Evolutionary conservation across 352 stramenopile genomes (phyloP).

Genomic region (Globisporangium spiculum): DNA sequence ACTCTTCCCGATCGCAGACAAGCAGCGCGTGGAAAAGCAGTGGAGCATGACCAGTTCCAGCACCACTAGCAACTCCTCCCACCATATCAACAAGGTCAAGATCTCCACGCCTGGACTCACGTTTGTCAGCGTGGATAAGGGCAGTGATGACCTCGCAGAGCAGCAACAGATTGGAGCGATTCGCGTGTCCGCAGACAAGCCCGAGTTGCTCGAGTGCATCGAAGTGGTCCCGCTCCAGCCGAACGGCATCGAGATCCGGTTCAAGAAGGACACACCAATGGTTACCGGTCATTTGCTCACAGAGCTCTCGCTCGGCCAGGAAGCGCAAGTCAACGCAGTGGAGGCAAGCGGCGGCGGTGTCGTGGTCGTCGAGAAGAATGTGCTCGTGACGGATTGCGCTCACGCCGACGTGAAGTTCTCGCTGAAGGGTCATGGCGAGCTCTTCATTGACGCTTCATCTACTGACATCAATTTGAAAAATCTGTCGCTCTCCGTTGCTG

Average conservation of each 20-base stretch:
- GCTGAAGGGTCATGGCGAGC: constrained; percentile 6
- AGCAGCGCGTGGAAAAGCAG: constrained; percentile 13
- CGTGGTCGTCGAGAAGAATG: constrained; percentile 12
- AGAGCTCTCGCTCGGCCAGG: constrained; percentile 4
- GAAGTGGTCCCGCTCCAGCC: constrained; percentile 13
- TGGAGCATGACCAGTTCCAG: constrained; percentile 2
- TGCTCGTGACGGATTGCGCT: constrained; percentile 9
- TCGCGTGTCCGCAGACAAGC: constrained; percentile 7
- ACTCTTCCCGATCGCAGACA: constrained; percentile 3
- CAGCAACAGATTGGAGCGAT: constrained; percentile 7
- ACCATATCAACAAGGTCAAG: constrained; percentile 5
- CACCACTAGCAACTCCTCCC: background rate
- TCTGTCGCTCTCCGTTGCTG: constrained; percentile 2
- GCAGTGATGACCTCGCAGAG: background rate
- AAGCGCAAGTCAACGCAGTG: constrained; percentile 5
- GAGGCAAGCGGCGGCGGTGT: constrained; percentile 2
- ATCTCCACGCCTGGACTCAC: constrained; percentile 14
- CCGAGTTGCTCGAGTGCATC: constrained; percentile 12
- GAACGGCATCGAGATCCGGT: constrained; percentile 14
- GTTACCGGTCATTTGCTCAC: constrained; percentile 10
- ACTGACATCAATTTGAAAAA: constrained; percentile 6
- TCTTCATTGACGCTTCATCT: background rate
- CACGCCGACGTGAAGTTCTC: constrained; percentile 6
- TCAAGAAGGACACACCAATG: constrained; percentile 6
- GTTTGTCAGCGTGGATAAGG: constrained; percentile 1